phyloP scores from a whole-genome alignment of 768 basidiomycete species.

The Lactifluus hygrophoroides region DNA sequence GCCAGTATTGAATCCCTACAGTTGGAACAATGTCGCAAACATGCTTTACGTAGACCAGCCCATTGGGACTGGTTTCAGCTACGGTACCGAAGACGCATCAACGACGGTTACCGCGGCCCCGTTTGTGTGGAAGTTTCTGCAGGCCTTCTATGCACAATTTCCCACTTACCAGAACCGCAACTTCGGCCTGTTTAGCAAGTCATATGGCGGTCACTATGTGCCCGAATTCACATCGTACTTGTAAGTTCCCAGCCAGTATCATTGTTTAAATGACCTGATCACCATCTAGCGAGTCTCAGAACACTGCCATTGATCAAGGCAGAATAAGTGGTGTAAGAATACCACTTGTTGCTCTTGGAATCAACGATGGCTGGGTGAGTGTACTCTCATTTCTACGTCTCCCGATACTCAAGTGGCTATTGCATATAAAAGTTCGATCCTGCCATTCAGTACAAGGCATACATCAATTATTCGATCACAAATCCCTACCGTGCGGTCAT shows the following conservation, averaged over 20 bases:
- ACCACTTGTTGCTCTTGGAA: background rate
- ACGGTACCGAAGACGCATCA: background rate
- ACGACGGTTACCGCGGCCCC: background rate
- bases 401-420: background rate
- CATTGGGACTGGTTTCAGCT: background rate
- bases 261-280: background rate
- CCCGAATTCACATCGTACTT: constrained; percentile 17
- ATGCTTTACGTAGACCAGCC: constrained; percentile 19
- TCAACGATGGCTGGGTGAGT: background rate
- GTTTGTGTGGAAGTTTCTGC: background rate
- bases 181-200: constrained; percentile 48
- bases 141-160: constrained; percentile 27
- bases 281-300: background rate
- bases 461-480: constrained; percentile 37
- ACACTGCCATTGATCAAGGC: background rate
- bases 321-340: background rate
- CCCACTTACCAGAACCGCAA: constrained; percentile 31
- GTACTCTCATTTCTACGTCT: background rate
- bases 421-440: constrained; percentile 1
- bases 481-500: constrained; percentile 29
- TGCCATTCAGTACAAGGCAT: constrained; percentile 41
- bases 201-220: constrained; percentile 27
- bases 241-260: background rate
- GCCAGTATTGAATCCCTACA: constrained; percentile 3
- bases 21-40: constrained; percentile 14